Percentiles rank a stretch among this genome's conserved stretches.
phyloP scores from a whole-genome alignment of 2,329 filamentous ascomycete species.

The Penicillium italicum region DNA sequence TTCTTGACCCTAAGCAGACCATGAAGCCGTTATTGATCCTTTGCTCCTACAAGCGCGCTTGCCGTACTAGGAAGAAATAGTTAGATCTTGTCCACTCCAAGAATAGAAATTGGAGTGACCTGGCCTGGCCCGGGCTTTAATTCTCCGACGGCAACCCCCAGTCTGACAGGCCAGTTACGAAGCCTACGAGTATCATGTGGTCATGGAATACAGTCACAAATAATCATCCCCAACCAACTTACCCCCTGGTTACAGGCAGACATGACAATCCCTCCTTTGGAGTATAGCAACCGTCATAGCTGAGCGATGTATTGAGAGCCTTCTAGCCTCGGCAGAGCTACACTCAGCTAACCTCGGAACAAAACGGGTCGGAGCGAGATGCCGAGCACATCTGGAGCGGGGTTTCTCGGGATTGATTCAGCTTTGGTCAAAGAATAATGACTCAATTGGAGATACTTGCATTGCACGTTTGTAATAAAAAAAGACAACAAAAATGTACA shows the following conservation, averaged over 20 bases:
- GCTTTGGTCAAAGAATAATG: neutral
- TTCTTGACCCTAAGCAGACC: neutral
- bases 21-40: neutral
- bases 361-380: slow-evolving; percentile 15
- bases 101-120: slow-evolving; percentile 2
- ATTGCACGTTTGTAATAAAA: neutral
- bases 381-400: slow-evolving; percentile 4
- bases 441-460: neutral
- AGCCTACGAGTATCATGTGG: slow-evolving; percentile 20
- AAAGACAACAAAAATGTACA: neutral
- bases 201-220: slow-evolving; percentile 6
- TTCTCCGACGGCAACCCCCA: slow-evolving; percentile 15
- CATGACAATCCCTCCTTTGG: neutral
- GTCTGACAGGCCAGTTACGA: slow-evolving; percentile 16
- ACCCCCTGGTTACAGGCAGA: neutral
- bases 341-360: slow-evolving; percentile 17
- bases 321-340: slow-evolving; percentile 10
- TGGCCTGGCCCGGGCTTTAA: slow-evolving; percentile 15
- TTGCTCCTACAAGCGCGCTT: neutral
- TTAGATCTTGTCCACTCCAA: neutral
- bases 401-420: neutral
- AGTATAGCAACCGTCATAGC: neutral
- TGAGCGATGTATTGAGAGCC: neutral
- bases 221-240: neutral
- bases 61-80: neutral